Evolutionary conservation across 2,329 filamentous ascomycete genomes (phyloP).

Genomic region (Podosphaera xanthii): DNA sequence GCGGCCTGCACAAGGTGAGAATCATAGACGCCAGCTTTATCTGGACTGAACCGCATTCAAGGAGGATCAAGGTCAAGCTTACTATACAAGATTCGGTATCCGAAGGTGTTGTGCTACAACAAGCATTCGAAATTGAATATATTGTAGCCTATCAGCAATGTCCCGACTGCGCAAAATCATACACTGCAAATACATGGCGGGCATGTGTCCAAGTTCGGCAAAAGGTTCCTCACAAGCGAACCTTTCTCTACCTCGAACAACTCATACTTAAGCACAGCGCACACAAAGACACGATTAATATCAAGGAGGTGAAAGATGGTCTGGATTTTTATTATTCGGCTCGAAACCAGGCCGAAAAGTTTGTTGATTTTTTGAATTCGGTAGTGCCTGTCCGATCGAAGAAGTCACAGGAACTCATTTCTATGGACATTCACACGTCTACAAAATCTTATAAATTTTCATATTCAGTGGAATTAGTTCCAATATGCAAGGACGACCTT

Average conservation of each 20-base stretch:
- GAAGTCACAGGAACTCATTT: slow-evolving; percentile 83
- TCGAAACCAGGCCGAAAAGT: slow-evolving; percentile 76
- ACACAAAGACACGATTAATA: slow-evolving; percentile 86
- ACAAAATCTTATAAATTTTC: slow-evolving; percentile 89
- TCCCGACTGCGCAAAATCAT: slow-evolving; percentile 84
- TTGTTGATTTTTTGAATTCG: slow-evolving; percentile 73
- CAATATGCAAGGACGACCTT: slow-evolving; percentile 91
- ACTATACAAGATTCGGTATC: slow-evolving; percentile 57
- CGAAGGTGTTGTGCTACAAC: slow-evolving; percentile 52
- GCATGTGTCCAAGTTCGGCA: slow-evolving; percentile 87
- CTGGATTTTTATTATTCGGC: slow-evolving; percentile 89
- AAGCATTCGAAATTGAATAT: slow-evolving; percentile 87
- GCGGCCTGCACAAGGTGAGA: slow-evolving; percentile 68
- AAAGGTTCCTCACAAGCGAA: slow-evolving; percentile 88
- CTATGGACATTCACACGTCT: slow-evolving; percentile 74
- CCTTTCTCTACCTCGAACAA: slow-evolving; percentile 68
- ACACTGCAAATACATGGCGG: slow-evolving; percentile 88
- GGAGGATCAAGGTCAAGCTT: slow-evolving; percentile 81
- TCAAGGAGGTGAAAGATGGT: slow-evolving; percentile 88
- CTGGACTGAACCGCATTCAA: slow-evolving; percentile 94
- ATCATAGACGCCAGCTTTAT: slow-evolving; percentile 93
- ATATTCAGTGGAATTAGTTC: slow-evolving; percentile 71
- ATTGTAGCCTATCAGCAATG: slow-evolving; percentile 83
- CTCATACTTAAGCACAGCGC: slow-evolving; percentile 85
- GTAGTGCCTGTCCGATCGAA: slow-evolving; percentile 59